These are phyloP conservation scores for Cymodocea nodosa DNA, from an alignment of 116 monocot species.

Conservation along the genomic window DNA sequence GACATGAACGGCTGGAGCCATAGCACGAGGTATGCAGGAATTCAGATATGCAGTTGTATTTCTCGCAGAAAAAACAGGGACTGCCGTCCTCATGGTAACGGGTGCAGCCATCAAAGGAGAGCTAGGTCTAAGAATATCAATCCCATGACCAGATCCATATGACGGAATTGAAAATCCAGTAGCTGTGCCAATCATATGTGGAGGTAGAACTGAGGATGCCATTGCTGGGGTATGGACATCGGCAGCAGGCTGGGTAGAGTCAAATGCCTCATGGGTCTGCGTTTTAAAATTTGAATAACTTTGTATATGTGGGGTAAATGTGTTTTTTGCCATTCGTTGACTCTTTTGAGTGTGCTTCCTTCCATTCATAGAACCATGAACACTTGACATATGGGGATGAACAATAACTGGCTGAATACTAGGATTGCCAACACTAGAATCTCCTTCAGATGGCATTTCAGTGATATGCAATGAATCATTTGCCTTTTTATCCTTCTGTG, in stretches of 20 bases:
- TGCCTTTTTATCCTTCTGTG: background rate
- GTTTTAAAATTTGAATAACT: background rate
- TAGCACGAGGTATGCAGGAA: background rate
- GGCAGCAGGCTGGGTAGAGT: background rate
- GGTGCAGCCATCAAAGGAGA: slow-evolving; percentile 1
- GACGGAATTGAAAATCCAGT: background rate
- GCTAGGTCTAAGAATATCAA: background rate
- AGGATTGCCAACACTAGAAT: background rate
- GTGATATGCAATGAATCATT: background rate
- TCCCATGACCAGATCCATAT: background rate
- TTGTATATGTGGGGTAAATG: background rate
- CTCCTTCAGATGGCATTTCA: slow-evolving; percentile 1
- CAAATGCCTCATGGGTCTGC: background rate
- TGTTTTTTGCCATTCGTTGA: too few species aligned
- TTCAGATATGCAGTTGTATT: background rate
- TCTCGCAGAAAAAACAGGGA: slow-evolving; percentile 13
- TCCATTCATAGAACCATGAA: background rate
- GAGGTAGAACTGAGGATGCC: background rate
- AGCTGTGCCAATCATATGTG: background rate
- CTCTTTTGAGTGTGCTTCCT: background rate
- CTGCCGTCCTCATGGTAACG: slow-evolving; percentile 9
- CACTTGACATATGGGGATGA: background rate
- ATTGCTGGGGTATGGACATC: background rate
- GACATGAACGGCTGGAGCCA: slow-evolving; percentile 27
- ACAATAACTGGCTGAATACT: background rate